Evolutionary conservation across 768 basidiomycete species (phyloP).

Genomic region (Russula sp.): DNA sequence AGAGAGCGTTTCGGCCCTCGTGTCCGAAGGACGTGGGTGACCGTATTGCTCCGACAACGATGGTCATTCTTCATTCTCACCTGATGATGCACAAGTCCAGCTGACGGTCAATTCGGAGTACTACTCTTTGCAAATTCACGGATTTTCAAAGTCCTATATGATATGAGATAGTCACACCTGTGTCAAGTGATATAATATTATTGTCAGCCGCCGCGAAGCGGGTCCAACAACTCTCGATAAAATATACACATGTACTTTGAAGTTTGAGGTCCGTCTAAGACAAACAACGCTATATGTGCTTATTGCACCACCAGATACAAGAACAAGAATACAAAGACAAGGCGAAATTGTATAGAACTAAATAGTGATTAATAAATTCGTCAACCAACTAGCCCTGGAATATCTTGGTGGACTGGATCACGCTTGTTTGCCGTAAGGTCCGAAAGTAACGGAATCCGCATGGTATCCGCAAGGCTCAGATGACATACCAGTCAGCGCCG

Average conservation of each 20-base stretch:
- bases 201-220: background rate
- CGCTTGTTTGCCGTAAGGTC: conserved; percentile 4
- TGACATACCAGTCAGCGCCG: conserved; percentile 8
- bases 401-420: background rate
- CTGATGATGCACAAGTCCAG: too few relatives aligned
- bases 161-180: background rate
- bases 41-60: too few relatives aligned
- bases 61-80: too few relatives aligned
- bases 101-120: too few relatives aligned
- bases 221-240: background rate
- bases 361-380: conserved; percentile 14
- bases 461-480: conserved; percentile 2
- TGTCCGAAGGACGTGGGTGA: too few relatives aligned
- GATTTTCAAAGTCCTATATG: background rate
- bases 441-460: background rate
- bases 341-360: background rate
- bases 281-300: background rate
- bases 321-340: background rate
- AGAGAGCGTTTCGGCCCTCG: too few relatives aligned
- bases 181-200: background rate
- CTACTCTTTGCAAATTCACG: too few relatives aligned
- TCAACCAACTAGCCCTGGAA: background rate
- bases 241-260: background rate
- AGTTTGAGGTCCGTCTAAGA: background rate
- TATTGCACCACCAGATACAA: background rate